Evolutionary conservation across 2,329 filamentous ascomycete species (phyloP).

Genomic region (Aureobasidium lini): DNA sequence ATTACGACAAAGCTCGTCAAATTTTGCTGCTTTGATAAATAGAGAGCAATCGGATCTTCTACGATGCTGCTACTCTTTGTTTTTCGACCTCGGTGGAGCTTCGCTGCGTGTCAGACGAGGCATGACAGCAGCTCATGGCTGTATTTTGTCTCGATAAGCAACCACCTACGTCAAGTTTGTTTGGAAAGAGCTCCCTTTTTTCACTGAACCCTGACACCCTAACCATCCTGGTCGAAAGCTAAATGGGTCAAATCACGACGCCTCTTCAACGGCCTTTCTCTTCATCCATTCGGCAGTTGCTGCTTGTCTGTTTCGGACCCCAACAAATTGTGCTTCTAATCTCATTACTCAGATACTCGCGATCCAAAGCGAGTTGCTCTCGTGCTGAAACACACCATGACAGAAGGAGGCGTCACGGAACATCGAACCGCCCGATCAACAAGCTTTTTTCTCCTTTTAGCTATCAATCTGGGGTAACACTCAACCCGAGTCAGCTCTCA

Average conservation of each 20-base stretch:
- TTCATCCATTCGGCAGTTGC: background rate
- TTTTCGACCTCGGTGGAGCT: background rate
- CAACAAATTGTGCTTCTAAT: background rate
- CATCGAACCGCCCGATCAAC: background rate
- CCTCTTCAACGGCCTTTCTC: background rate
- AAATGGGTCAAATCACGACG: background rate
- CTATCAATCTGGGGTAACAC: background rate
- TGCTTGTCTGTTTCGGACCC: background rate
- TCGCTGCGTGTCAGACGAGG: background rate
- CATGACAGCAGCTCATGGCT: background rate
- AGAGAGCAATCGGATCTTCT: background rate
- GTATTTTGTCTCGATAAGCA: constrained; percentile 5
- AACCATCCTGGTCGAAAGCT: background rate
- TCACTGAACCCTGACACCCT: constrained; percentile 1
- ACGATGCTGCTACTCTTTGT: background rate
- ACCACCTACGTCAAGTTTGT: constrained; percentile 10
- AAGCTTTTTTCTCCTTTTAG: background rate
- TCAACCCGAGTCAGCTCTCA: background rate
- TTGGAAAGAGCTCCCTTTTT: background rate
- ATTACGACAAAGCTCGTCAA: background rate
- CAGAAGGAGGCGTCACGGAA: background rate
- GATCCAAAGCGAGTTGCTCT: background rate
- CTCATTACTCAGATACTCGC: background rate
- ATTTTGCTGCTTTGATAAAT: background rate
- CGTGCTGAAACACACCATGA: constrained; percentile 1